Evolutionary conservation across 2,329 filamentous ascomycete species (phyloP), one percentile per base, ranked within the genome.

Genomic region (Torrubiellomyces zombiae): DNA sequence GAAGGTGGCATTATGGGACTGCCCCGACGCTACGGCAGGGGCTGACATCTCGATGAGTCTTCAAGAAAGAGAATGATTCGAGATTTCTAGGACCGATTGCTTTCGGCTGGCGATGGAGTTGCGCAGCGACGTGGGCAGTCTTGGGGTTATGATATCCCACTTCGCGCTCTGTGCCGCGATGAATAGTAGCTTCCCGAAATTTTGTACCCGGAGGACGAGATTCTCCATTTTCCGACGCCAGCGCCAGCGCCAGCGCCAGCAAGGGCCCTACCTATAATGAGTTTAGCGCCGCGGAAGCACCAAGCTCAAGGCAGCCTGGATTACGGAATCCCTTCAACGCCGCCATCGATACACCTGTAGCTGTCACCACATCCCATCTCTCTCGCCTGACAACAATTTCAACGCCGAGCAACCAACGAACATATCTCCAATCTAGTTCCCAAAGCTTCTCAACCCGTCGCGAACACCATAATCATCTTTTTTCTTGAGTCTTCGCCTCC

Each of bases 1-100:
- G 48, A 71, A 71, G 35, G 65, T 57, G 39, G 59, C 56, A 56
- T 67, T 66, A 36, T 54, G 48, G 36, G 50, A 52, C 43, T 39
- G 46, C 36, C 51, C 51, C 30, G 37, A 37, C 27, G 45, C 42
- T 32, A 36, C 40, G 32, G 51, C 44, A 29, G 50, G 41, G 38
- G 60, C 53, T 51, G 60, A 53, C 51, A 54, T 54, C 25, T n/a
- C n/a, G n/a, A n/a, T n/a, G 40, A 42, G 33, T 30, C 37, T 37
- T 39, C 38, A 39, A 39, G n/a, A n/a, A n/a, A n/a, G n/a, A n/a
- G n/a, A n/a, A n/a, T n/a, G n/a, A n/a, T n/a, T n/a, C n/a, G n/a
- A n/a, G n/a, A n/a, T n/a, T n/a, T n/a, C n/a, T n/a, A n/a, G n/a
- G n/a, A n/a, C n/a, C n/a, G n/a, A n/a, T n/a, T n/a, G n/a, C n/a